phyloP scores from a whole-genome alignment of 2,329 filamentous ascomycete genomes.

The Pestalotiopsis sp. region DNA sequence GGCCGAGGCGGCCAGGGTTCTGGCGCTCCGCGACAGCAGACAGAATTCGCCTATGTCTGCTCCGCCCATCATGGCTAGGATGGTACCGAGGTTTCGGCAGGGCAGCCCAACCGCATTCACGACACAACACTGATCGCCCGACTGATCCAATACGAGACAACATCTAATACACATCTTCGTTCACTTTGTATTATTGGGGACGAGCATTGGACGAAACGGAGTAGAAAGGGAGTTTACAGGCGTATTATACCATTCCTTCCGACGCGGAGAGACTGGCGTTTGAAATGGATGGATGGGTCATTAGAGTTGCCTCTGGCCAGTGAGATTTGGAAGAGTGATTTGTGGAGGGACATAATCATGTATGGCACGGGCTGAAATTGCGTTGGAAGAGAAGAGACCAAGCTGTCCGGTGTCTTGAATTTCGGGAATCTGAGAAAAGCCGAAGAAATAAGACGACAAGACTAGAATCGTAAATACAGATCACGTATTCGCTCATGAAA shows the following conservation, averaged over 20 bases:
- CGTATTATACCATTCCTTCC: neutral
- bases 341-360: neutral
- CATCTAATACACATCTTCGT: neutral
- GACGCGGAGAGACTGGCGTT: neutral
- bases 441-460: too few relatives aligned
- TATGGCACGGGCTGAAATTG: too few relatives aligned
- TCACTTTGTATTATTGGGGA: neutral
- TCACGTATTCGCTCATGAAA: too few relatives aligned
- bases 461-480: too few relatives aligned
- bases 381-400: too few relatives aligned
- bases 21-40: slow-evolving; percentile 29
- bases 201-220: neutral
- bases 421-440: too few relatives aligned
- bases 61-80: slow-evolving; percentile 10
- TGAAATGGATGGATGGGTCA: neutral
- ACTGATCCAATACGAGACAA: neutral
- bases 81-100: slow-evolving; percentile 12
- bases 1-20: slow-evolving; percentile 45
- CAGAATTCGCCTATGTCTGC: slow-evolving; percentile 13
- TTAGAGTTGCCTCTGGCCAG: neutral
- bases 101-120: slow-evolving; percentile 3
- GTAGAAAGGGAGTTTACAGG: neutral
- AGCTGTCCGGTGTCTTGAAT: too few relatives aligned
- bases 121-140: neutral
- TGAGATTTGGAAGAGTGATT: neutral